Percentiles rank a stretch among this genome's conserved stretches.
Evolutionary conservation across 1,284 basidiomycete species (phyloP).

Genomic region (Athelia sp.): DNA sequence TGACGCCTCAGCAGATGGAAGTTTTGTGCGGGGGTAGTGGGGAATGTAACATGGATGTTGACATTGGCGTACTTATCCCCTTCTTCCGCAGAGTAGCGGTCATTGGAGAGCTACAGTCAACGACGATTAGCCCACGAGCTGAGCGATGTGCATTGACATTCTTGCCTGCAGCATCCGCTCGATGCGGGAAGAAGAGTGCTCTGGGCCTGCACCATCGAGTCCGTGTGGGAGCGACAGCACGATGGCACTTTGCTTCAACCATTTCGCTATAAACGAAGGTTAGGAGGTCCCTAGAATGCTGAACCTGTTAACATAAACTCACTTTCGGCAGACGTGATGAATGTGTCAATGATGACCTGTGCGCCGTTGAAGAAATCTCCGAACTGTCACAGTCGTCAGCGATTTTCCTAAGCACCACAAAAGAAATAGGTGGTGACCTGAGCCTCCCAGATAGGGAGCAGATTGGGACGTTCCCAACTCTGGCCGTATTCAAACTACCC

Average conservation of each 20-base stretch:
- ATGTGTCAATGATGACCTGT: conserved; percentile 85
- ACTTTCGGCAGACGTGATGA: conserved; percentile 81
- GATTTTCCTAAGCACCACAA: not conserved
- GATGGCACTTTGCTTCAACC: conserved; percentile 88
- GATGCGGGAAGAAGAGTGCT: conserved; percentile 83
- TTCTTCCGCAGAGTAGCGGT: conserved; percentile 44
- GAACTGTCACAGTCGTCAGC: conserved; percentile 40
- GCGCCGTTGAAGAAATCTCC: conserved; percentile 93
- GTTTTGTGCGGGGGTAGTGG: conserved; percentile 85
- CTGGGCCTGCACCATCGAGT: conserved; percentile 85
- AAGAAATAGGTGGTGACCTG: conserved; percentile 43
- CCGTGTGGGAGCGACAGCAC: conserved; percentile 85
- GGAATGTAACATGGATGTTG: conserved; percentile 82
- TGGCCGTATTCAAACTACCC: conserved; percentile 80
- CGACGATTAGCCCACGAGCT: not conserved
- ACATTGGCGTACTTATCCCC: conserved; percentile 38
- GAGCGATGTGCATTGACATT: not conserved
- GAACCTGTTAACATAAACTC: conserved; percentile 23
- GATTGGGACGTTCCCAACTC: conserved; percentile 77
- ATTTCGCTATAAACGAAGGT: conserved; percentile 63
- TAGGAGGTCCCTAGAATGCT: conserved; percentile 6
- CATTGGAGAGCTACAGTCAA: conserved; percentile 59
- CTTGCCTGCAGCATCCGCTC: conserved; percentile 81
- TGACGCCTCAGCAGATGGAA: conserved; percentile 87
- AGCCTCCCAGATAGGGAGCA: conserved; percentile 88